Conservation (phyloP, 1,284 basidiomycete species). For the Ceratobasidium papillatum region DNA sequence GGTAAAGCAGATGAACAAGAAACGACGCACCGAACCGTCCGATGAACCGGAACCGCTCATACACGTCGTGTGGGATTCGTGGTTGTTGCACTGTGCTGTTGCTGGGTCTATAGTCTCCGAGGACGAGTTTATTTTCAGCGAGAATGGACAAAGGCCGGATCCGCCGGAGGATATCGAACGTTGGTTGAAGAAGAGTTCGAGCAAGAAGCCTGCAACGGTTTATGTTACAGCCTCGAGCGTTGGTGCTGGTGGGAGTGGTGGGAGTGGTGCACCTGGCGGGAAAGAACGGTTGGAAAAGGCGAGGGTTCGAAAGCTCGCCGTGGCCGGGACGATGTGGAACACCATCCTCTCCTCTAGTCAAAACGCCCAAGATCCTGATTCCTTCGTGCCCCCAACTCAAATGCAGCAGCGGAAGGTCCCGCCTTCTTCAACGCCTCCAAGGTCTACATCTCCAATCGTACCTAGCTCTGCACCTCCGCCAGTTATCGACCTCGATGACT, state of each 20-base stretch:
- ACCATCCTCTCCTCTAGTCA: constrained; percentile 21
- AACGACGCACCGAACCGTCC: constrained; percentile 35
- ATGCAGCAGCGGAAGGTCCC: neutral
- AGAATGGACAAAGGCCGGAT: constrained; percentile 23
- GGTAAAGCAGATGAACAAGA: constrained; percentile 36
- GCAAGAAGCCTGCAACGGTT: constrained; percentile 8
- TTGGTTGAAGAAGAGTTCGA: constrained; percentile 1
- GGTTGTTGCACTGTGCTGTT: constrained; percentile 46
- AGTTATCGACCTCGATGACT: constrained; percentile 11
- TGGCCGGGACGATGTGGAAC: constrained; percentile 5
- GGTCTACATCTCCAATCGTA: neutral
- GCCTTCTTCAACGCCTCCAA: constrained; percentile 4
- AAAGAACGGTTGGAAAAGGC: constrained; percentile 34
- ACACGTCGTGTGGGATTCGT: constrained; percentile 46
- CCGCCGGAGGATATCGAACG: constrained; percentile 20
- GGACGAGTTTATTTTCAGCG: constrained; percentile 6
- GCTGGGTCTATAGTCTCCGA: constrained; percentile 15
- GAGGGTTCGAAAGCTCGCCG: neutral
- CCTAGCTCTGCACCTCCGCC: constrained; percentile 1
- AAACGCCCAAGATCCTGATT: neutral
- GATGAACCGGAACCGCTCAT: constrained; percentile 42
- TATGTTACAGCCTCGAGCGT: constrained; percentile 5
- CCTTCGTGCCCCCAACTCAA: constrained; percentile 15
- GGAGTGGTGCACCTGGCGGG: constrained; percentile 18
- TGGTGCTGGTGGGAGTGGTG: constrained; percentile 14